Evolutionary conservation across 2,329 filamentous ascomycete genomes (phyloP), one percentile per base, ranked within the genome.

Genomic region (Monilinia vaccinii-corymbosi): DNA sequence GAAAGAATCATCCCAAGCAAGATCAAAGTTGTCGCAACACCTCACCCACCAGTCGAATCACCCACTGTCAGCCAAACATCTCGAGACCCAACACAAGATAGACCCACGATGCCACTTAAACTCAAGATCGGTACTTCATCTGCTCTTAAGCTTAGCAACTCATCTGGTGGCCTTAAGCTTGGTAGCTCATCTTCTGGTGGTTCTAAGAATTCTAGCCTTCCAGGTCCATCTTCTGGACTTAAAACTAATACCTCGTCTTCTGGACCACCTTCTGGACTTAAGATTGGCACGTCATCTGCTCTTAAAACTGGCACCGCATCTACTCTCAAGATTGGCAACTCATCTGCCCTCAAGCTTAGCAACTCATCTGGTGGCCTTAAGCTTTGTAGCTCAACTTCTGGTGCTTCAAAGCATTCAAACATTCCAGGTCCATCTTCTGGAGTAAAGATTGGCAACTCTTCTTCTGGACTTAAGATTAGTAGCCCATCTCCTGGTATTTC

Each of bases 81-180:
- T 40, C 34, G 28, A 32, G 25, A 1, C 25, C 56, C 56, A 21
- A 14, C 51, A 42, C 36, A 49, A 49, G 44, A 38, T 11, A 55
- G 51, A 25, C 57, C 48, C 38, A n/a, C 56, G 7, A 50, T 58
- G 28, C 51, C 51, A n/a, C 38, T 53, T 18, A 58, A 58, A 36
- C 34, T 58, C 28, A 58, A 58, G 25, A 31, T 58, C 34, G 51
- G 38, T 7, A 53, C 23, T 23, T 23, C 51, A 7, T 53, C 50
- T 23, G 50, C 50, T 44, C 38, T 32, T 1, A 53, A 53, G 25
- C 11, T 53, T 21, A 13, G 8, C 13, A 53, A 32, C 23, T 10
- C 38, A 32, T 7, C 50, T 16, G 4, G 7, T 21, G 36, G 25
- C 16, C n/a, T 53, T 3, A 53, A 53, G n/a, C n/a, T 32, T 6